Conservation (phyloP, 1,284 basidiomycete species). For the Fomitopsis betulina region DNA sequence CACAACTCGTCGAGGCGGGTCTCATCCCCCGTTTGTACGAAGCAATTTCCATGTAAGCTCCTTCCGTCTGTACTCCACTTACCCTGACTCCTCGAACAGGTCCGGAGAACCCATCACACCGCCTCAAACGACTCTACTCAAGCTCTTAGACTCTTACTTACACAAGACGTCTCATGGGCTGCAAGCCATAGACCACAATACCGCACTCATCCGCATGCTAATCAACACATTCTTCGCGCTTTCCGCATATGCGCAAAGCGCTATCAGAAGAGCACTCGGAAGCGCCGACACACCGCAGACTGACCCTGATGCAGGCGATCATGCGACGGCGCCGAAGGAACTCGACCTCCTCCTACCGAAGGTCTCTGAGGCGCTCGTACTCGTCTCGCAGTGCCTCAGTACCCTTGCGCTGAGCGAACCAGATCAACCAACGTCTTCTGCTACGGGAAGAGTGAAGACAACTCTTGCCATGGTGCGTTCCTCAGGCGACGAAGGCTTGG, state of each 20-base stretch:
- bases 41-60: conserved; percentile 31
- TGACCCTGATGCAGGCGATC: background rate
- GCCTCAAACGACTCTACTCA: conserved; percentile 80
- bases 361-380: conserved; percentile 74
- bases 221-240: conserved; percentile 49
- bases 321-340: conserved; percentile 20
- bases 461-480: conserved; percentile 18
- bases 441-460: conserved; percentile 8
- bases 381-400: conserved; percentile 72
- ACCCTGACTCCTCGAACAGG: conserved; percentile 34
- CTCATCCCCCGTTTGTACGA: conserved; percentile 31
- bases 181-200: background rate
- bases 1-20: conserved; percentile 31
- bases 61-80: background rate
- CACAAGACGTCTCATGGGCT: conserved; percentile 34
- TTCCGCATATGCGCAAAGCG: conserved; percentile 44
- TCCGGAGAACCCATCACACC: conserved; percentile 73
- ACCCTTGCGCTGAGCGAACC: conserved; percentile 46
- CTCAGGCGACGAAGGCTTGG: conserved; percentile 39
- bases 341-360: conserved; percentile 67
- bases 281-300: background rate
- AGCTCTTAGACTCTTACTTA: conserved; percentile 79
- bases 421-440: conserved; percentile 1
- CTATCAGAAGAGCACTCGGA: conserved; percentile 46
- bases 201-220: conserved; percentile 47